Percentiles rank a stretch among this genome's conserved stretches.
Conservation (phyloP, 2,329 filamentous ascomycete genomes). For the Rhynchosporium agropyri region DNA sequence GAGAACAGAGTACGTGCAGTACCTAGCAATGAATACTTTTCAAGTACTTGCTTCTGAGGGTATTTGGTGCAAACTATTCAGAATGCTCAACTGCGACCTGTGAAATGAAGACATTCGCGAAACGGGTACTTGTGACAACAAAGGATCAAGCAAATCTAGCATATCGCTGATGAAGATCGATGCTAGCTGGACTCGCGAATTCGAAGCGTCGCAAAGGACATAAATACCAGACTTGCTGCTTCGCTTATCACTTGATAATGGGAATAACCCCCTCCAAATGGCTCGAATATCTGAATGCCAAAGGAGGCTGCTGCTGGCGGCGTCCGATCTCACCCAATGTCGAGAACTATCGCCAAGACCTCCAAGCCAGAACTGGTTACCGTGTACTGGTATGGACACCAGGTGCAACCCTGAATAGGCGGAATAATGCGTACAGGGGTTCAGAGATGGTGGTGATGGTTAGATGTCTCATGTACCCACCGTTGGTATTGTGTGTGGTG, state of each 20-base stretch:
- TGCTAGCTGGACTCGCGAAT: not conserved
- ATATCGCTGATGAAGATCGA: too few relatives aligned
- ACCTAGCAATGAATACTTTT: not conserved
- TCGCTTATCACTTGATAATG: constrained; percentile 1
- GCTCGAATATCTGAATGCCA: constrained; percentile 3
- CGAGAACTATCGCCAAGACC: not conserved
- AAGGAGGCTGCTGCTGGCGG: not conserved
- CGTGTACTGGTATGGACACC: too few relatives aligned
- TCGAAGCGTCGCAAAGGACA: constrained; percentile 3
- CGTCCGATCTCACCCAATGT: not conserved
- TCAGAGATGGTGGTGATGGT: too few relatives aligned
- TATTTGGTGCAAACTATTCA: not conserved
- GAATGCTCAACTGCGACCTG: not conserved
- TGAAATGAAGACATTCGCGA: not conserved
- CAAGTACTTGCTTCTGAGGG: constrained; percentile 2
- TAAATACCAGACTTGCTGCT: constrained; percentile 6
- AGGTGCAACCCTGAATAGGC: too few relatives aligned
- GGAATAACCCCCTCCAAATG: not conserved
- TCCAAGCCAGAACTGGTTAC: not conserved
- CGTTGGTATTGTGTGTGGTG: not conserved
- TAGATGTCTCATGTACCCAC: too few relatives aligned
- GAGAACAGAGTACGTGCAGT: too few relatives aligned
- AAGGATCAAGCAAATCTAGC: too few relatives aligned
- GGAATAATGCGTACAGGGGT: not conserved
- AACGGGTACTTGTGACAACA: too few relatives aligned